phyloP scores from a whole-genome alignment of 1,284 basidiomycete species.

The Puccinia coronata region DNA sequence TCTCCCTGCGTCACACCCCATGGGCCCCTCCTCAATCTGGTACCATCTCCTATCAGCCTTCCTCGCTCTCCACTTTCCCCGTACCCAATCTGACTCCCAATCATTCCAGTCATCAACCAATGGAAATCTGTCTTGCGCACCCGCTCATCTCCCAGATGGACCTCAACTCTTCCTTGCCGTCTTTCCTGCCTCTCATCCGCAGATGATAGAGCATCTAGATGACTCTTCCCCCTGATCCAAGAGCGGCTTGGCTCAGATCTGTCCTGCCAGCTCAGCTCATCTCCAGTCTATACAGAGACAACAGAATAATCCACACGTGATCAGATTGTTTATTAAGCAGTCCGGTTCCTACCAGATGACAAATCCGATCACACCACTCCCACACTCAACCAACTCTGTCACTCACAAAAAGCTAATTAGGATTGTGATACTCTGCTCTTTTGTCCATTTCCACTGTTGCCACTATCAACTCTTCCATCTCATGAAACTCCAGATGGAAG shows the following conservation, averaged over 20 bases:
- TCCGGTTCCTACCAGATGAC: constrained; percentile 69
- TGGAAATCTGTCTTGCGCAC: constrained; percentile 51
- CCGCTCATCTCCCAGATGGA: constrained; percentile 59
- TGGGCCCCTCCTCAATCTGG: constrained; percentile 55
- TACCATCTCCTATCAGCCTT: constrained; percentile 70
- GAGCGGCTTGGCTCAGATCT: constrained; percentile 63
- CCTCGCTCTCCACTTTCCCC: constrained; percentile 57
- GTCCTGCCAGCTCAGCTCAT: constrained; percentile 48
- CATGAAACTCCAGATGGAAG: constrained; percentile 86
- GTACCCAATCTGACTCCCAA: constrained; percentile 52
- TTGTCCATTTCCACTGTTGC: constrained; percentile 80
- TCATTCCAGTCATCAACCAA: constrained; percentile 57
- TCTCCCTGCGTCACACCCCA: constrained; percentile 57
- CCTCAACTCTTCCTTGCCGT: constrained; percentile 90
- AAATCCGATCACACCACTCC: constrained; percentile 58
- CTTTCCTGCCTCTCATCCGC: constrained; percentile 87
- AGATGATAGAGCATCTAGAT: constrained; percentile 80
- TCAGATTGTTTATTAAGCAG: constrained; percentile 20
- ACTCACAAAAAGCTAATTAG: constrained; percentile 59
- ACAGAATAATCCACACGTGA: constrained; percentile 4
- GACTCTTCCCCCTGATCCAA: constrained; percentile 84
- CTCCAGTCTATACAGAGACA: constrained; percentile 45
- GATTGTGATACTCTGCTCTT: constrained; percentile 69
- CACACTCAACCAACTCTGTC: neutral
- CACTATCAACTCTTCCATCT: constrained; percentile 86